A percentile compares a stretch with the other conserved stretches of the same genome.
phyloP scores from a whole-genome alignment of 2,329 filamentous ascomycete genomes.

The Phialophora expanda region DNA sequence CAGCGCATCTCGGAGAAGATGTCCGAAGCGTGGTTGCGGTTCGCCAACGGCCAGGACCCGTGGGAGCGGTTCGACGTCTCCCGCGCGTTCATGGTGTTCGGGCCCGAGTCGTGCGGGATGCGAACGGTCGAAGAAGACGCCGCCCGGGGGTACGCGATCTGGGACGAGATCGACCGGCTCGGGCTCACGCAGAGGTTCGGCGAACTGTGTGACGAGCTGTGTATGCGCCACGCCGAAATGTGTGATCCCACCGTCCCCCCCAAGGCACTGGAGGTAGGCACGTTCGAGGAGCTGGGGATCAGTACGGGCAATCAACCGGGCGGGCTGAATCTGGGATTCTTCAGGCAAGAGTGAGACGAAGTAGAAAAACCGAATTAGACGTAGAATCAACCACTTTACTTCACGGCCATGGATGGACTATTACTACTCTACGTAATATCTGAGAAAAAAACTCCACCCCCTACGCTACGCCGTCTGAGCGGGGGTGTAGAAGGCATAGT shows the following conservation, averaged over 20 bases:
- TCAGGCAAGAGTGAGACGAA: neutral
- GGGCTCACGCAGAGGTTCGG: slow-evolving; percentile 6
- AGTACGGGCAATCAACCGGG: slow-evolving; percentile 38
- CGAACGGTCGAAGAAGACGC: slow-evolving; percentile 6
- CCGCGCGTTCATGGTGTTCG: slow-evolving; percentile 13
- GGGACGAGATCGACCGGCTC: slow-evolving; percentile 10
- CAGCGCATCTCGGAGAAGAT: slow-evolving; percentile 15
- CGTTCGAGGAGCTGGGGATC: slow-evolving; percentile 12
- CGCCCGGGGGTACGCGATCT: slow-evolving; percentile 6
- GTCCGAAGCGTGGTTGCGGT: slow-evolving; percentile 10
- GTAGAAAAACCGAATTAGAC: neutral
- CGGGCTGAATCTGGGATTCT: slow-evolving; percentile 39
- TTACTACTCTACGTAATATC: neutral
- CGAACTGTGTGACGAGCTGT: slow-evolving; percentile 13
- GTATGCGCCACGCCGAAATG: slow-evolving; percentile 15
- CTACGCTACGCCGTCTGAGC: neutral
- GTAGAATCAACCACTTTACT: neutral
- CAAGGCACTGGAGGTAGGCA: neutral
- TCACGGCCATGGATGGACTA: neutral
- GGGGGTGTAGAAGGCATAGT: slow-evolving; percentile 11
- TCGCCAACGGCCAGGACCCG: slow-evolving; percentile 15
- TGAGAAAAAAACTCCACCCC: neutral
- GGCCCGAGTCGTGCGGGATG: slow-evolving; percentile 1
- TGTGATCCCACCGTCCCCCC: slow-evolving; percentile 5
- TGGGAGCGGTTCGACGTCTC: slow-evolving; percentile 15